Percentiles rank a stretch among this genome's conserved stretches.
Evolutionary conservation across 139 green algal genomes (phyloP).

Genomic region (Coelastrella sp.): DNA sequence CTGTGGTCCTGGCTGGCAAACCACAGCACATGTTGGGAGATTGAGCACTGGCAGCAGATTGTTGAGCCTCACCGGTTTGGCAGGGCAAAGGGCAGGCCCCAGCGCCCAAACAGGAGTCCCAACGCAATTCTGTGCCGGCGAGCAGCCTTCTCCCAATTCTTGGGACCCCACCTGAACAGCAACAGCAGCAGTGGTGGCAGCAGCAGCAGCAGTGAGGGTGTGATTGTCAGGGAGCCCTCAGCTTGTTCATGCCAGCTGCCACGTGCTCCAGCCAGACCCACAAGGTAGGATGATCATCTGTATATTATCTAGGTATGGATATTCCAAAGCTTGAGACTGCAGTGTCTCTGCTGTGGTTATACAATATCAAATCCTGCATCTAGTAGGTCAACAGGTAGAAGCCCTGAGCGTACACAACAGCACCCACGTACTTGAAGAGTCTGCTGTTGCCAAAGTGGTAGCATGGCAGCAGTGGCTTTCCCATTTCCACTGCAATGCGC

Average conservation of each 20-base stretch:
- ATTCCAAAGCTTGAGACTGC: no score
- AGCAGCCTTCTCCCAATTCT: not conserved
- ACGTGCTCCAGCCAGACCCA: no score
- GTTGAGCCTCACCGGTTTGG: not conserved
- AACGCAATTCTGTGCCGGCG: not conserved
- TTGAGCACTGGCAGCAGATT: no score
- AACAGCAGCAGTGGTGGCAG: not conserved
- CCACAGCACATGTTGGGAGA: no score
- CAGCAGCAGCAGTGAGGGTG: not conserved
- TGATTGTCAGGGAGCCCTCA: not conserved
- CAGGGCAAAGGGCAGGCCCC: slow-evolving; percentile 25
- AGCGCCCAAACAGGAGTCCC: slow-evolving; percentile 17
- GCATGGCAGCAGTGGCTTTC: slow-evolving; percentile 32
- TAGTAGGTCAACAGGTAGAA: no score
- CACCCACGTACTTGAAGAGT: slow-evolving; percentile 14
- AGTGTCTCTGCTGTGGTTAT: no score
- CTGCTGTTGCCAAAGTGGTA: slow-evolving; percentile 53
- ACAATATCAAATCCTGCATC: no score
- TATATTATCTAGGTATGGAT: no score
- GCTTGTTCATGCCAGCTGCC: not conserved
- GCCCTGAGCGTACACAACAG: no score
- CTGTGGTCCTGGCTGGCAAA: no score
- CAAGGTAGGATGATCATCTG: no score
- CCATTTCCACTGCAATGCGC: slow-evolving; percentile 39
- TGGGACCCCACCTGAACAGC: slow-evolving; percentile 27